phyloP scores from a whole-genome alignment of 306 rosid genomes.

The Pyrus communis region DNA sequence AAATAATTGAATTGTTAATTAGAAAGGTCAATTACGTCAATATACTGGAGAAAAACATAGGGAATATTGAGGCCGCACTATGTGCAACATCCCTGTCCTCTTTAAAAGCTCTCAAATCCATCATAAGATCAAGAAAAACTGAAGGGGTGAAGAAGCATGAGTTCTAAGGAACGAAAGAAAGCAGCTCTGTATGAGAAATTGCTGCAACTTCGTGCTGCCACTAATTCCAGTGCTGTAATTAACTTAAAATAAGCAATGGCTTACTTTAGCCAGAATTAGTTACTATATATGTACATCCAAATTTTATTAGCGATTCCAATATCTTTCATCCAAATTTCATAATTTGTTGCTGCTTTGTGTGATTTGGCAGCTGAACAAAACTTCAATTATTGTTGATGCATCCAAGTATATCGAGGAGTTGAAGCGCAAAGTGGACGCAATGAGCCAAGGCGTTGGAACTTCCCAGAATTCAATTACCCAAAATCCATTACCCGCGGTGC shows the following conservation, averaged over 20 bases:
- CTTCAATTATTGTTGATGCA: slow-evolving; percentile 72
- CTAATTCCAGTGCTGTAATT: slow-evolving; percentile 69
- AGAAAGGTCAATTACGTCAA: slow-evolving; percentile 28
- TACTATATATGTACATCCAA: background rate
- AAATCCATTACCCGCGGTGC: slow-evolving; percentile 45
- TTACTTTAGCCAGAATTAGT: background rate
- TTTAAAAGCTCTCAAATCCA: background rate
- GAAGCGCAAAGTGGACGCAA: slow-evolving; percentile 56
- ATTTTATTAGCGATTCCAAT: background rate
- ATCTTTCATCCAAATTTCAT: background rate
- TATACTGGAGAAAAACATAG: background rate
- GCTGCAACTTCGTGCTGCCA: slow-evolving; percentile 53
- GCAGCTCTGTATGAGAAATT: slow-evolving; percentile 35
- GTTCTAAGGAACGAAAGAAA: slow-evolving; percentile 40
- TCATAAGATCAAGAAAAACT: background rate
- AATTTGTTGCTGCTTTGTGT: background rate
- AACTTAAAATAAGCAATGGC: background rate
- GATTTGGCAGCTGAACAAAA: slow-evolving; percentile 48
- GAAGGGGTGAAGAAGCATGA: slow-evolving; percentile 24
- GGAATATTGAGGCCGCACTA: slow-evolving; percentile 3
- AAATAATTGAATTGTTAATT: too few species aligned
- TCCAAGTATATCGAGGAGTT: slow-evolving; percentile 59
- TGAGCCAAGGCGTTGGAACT: slow-evolving; percentile 41
- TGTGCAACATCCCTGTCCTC: slow-evolving; percentile 13
- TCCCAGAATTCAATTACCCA: slow-evolving; percentile 30